phyloP scores from a whole-genome alignment of 768 basidiomycete genomes.

The Leccinum uliginosum region DNA sequence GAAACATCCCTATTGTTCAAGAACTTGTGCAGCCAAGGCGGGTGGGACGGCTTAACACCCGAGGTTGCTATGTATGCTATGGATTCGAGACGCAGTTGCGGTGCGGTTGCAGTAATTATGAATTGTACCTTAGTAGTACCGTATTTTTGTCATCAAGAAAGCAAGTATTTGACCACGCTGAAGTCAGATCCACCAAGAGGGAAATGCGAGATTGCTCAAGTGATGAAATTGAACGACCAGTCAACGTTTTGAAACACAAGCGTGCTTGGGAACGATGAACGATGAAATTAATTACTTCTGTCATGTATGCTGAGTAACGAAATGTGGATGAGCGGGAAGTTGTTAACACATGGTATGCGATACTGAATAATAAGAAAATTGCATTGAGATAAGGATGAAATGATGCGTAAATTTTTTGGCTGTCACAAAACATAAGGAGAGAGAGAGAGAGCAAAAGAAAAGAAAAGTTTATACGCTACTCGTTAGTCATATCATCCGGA shows the following conservation, averaged over 20 bases:
- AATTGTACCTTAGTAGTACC: constrained; percentile 14
- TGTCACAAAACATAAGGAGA: background rate
- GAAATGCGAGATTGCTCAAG: background rate
- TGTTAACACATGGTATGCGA: background rate
- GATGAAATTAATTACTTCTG: background rate
- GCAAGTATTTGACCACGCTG: background rate
- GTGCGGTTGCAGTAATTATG: constrained; percentile 15
- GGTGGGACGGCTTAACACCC: constrained; percentile 12
- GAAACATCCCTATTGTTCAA: constrained; percentile 33
- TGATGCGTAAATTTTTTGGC: background rate
- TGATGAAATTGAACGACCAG: background rate
- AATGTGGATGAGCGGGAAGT: background rate
- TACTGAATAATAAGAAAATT: background rate
- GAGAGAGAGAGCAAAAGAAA: background rate
- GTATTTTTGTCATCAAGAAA: constrained; percentile 1
- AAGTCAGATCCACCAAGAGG: background rate
- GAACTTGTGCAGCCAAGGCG: constrained; percentile 27
- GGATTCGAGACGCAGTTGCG: background rate
- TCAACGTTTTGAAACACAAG: background rate
- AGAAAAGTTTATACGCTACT: background rate
- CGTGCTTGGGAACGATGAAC: background rate
- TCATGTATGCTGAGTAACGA: background rate
- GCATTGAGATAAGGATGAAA: background rate
- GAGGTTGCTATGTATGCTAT: background rate
- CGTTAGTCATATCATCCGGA: constrained; percentile 8